Conservation (phyloP, 257 asterid genomes). For the Rehmannia glutinosa region DNA sequence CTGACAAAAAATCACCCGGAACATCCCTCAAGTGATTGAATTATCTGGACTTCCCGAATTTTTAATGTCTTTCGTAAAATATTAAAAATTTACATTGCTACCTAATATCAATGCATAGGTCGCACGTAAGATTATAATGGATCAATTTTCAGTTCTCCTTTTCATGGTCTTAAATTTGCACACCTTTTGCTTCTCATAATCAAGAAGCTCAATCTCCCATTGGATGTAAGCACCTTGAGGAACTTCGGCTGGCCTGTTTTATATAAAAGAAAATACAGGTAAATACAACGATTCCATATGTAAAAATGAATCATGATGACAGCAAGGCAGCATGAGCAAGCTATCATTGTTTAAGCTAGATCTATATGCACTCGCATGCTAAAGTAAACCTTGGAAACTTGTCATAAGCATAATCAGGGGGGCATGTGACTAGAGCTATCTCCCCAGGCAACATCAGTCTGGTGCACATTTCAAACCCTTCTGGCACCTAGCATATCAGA, state of each 20-base stretch:
- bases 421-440: conserved; percentile 82
- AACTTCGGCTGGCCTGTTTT: conserved; percentile 70
- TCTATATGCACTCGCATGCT: not conserved
- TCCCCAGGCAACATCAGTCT: conserved; percentile 97
- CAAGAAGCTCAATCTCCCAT: conserved; percentile 99
- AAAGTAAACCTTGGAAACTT: conserved; percentile 72
- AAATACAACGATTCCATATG: not conserved
- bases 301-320: conserved; percentile 6
- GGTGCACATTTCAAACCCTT: conserved; percentile 98
- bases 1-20: not conserved
- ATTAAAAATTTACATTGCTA: not conserved
- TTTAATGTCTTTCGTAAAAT: not conserved
- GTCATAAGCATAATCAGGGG: conserved; percentile 98
- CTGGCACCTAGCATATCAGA: conserved; percentile 65
- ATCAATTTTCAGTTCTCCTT: not conserved
- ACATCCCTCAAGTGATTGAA: not conserved
- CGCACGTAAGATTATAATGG: not conserved
- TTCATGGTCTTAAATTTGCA: conserved; percentile 2
- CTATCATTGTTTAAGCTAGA: not conserved
- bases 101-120: not conserved
- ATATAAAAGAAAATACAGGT: conserved; percentile 11
- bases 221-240: conserved; percentile 77
- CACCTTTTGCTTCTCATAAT: conserved; percentile 91
- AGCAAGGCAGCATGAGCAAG: not conserved
- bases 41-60: not conserved